phyloP scores from a whole-genome alignment of 2,329 filamentous ascomycete species.

The Pseudogymnoascus sp. region DNA sequence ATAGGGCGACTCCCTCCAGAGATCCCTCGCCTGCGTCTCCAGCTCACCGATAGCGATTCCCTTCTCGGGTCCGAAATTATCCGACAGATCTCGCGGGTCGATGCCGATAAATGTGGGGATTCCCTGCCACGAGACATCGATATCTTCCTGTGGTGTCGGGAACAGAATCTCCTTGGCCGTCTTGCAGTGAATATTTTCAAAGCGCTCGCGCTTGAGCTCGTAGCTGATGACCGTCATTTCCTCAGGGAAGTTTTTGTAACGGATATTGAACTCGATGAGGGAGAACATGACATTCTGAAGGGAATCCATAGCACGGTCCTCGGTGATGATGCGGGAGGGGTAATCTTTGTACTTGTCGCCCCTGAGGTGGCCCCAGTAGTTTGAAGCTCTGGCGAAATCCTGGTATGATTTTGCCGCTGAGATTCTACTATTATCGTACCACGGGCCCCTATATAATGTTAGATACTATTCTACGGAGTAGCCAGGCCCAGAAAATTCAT shows the following conservation, averaged over 20 bases:
- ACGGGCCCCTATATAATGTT: background rate
- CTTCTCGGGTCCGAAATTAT: background rate
- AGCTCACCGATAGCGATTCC: background rate
- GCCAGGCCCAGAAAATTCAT: background rate
- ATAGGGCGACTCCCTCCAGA: background rate
- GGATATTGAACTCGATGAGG: background rate
- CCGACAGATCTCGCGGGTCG: background rate
- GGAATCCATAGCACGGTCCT: background rate
- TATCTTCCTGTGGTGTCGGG: background rate
- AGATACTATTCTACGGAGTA: background rate
- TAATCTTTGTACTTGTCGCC: background rate
- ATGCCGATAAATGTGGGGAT: background rate
- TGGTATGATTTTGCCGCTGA: background rate
- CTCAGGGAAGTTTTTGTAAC: background rate
- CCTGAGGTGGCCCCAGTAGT: background rate
- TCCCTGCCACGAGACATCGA: background rate
- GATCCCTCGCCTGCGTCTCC: background rate
- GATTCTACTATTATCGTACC: background rate
- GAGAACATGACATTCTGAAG: background rate
- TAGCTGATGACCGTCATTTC: background rate
- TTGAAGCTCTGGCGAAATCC: background rate
- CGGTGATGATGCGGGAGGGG: background rate
- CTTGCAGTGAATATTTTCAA: constrained; percentile 24
- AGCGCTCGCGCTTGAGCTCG: constrained; percentile 5
- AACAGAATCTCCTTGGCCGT: constrained; percentile 31